phyloP scores from a whole-genome alignment of 1,139 yeast species.

The Hyphopichia buzzinii region DNA sequence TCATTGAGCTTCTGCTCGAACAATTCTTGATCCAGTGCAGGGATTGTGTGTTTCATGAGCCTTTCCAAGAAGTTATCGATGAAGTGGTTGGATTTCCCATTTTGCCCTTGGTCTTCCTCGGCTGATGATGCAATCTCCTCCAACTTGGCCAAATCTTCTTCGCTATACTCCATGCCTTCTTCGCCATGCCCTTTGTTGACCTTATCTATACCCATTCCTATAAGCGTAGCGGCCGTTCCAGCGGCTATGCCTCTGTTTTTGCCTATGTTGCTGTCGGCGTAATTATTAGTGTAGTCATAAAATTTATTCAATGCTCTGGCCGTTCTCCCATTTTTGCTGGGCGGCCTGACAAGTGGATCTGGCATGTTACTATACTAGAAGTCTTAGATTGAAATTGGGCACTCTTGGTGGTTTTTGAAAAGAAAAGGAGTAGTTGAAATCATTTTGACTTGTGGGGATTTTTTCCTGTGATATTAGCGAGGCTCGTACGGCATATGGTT shows the following conservation, averaged over 20 bases:
- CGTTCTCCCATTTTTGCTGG: background rate
- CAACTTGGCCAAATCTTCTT: constrained; percentile 18
- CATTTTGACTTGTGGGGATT: too few relatives aligned
- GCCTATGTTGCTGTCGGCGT: constrained; percentile 31
- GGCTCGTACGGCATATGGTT: too few relatives aligned
- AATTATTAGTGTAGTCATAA: constrained; percentile 19
- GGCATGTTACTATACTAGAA: too few relatives aligned
- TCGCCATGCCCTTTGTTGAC: constrained; percentile 12
- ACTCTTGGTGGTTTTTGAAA: too few relatives aligned
- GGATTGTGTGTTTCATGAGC: constrained; percentile 46
- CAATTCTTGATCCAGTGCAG: constrained; percentile 46
- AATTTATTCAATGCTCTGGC: constrained; percentile 13
- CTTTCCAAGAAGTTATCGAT: constrained; percentile 57
- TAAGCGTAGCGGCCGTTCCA: constrained; percentile 55
- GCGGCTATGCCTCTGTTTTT: constrained; percentile 52
- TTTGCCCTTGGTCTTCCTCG: constrained; percentile 13
- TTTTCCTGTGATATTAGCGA: too few relatives aligned
- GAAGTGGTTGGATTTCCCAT: constrained; percentile 36
- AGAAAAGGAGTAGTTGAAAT: too few relatives aligned
- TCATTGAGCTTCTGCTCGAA: constrained; percentile 45
- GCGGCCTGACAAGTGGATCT: background rate
- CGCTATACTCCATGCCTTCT: constrained; percentile 11
- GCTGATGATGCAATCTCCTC: constrained; percentile 23
- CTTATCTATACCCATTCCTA: constrained; percentile 54
- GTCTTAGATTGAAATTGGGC: too few relatives aligned